These are phyloP conservation scores for Gaertneriomyces semiglobifer DNA, from an alignment of 192 early-diverging fungal genomes.

Conservation along the genomic window DNA sequence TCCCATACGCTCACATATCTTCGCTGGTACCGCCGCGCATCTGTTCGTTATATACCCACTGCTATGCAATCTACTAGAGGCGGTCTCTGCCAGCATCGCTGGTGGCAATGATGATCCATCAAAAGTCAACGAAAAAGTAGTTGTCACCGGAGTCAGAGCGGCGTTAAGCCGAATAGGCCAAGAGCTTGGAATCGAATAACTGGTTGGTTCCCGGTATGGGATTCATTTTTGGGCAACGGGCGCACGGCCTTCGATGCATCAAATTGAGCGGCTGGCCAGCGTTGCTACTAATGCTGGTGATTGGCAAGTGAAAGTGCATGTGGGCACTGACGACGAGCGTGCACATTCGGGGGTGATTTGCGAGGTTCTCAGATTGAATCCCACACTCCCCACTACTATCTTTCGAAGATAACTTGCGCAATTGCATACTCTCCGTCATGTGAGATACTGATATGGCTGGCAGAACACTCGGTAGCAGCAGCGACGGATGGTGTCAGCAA, in stretches of 20 bases:
- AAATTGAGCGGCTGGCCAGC: too few species aligned
- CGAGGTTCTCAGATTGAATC: too few species aligned
- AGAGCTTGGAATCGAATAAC: constrained; percentile 35
- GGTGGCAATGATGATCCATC: constrained; percentile 3
- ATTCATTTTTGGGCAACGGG: too few species aligned
- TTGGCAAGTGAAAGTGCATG: too few species aligned
- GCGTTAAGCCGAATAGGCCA: constrained; percentile 37
- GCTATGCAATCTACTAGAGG: constrained; percentile 50
- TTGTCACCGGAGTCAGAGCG: constrained; percentile 29
- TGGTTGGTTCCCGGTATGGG: too few species aligned
- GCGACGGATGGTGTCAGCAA: constrained; percentile 8
- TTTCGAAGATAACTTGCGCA: constrained; percentile 65
- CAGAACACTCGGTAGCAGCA: not conserved
- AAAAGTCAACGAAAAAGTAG: constrained; percentile 27
- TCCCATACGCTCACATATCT: constrained; percentile 47
- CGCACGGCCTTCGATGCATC: too few species aligned
- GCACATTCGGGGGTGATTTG: too few species aligned
- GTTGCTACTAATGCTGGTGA: too few species aligned
- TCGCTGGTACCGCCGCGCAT: constrained; percentile 60
- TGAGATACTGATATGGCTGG: constrained; percentile 62
- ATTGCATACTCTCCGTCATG: constrained; percentile 77
- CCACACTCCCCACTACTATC: not conserved
- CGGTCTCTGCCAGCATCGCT: constrained; percentile 18
- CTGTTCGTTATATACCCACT: constrained; percentile 67
- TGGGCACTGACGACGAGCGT: too few species aligned